Evolutionary conservation across 83 land plant genomes (phyloP).

Genomic region (Picea abies): DNA sequence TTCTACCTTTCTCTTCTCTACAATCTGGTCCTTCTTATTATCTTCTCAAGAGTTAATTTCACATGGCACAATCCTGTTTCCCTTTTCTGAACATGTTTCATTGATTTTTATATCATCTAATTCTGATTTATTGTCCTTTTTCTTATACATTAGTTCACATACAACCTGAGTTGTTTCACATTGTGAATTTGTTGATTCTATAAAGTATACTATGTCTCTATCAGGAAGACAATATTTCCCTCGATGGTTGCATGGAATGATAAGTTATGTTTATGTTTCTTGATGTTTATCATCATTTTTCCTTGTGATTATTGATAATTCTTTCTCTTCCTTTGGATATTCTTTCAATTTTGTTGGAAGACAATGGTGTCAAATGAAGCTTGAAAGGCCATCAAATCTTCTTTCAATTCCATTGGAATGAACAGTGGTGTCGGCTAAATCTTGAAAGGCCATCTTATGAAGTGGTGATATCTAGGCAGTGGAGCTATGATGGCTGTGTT

Average conservation of each 20-base stretch:
- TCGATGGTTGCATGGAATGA: not conserved
- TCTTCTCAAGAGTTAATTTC: slow-evolving; percentile 7
- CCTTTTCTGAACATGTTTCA: slow-evolving; percentile 26
- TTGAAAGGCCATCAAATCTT: too few species aligned
- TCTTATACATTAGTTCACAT: not conserved
- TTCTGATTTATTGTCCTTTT: not conserved
- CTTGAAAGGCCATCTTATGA: too few species aligned
- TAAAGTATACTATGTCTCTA: not conserved
- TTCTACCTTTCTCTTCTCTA: not conserved
- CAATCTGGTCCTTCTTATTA: not conserved
- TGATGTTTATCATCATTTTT: slow-evolving; percentile 1
- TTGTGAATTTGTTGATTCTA: not conserved
- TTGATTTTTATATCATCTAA: slow-evolving; percentile 10
- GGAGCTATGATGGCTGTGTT: too few species aligned
- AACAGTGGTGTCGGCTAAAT: too few species aligned
- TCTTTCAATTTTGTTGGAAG: not conserved
- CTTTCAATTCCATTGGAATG: too few species aligned
- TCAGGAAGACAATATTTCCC: not conserved
- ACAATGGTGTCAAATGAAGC: too few species aligned
- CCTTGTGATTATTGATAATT: not conserved
- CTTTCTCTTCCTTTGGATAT: not conserved
- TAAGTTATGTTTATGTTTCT: not conserved
- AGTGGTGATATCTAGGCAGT: too few species aligned
- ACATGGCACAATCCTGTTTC: slow-evolving; percentile 36
- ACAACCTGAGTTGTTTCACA: not conserved